Base-by-base conservation (phyloP, 1,284 basidiomycete species). In the Boletellus deceptivus region DNA sequence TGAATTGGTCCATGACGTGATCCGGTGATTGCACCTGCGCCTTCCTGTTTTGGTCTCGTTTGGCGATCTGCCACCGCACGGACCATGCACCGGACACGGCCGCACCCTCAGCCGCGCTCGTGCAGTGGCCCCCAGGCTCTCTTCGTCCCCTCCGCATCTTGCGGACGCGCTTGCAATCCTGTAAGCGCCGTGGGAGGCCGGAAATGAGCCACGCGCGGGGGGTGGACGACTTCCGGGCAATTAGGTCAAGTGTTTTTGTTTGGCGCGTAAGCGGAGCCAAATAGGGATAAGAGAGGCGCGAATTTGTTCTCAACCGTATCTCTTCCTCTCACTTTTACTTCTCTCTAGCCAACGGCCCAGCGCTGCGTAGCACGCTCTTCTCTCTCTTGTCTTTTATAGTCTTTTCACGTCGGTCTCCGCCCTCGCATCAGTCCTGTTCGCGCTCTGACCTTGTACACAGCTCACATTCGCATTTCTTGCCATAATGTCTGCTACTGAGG, bases 401-500 rank as follows among this genome's bases (percentile, higher is more conserved):
- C 65, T 68, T 67, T 73, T 64, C 66, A 67, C 65, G 76, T 80
- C 55, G 43, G 70, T 64, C 44, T 55, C 46, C 17, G 2, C 25
- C 50, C 41, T 58, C 37, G 60, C 56, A 59, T 36, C 46, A 44
- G 52, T 52, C 38, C 33, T 52, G 50, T 51, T 18, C 48, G 58
- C 39, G 58, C 53, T 49, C 50, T 58, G 4, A 55, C 44, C 16
- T 48, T 8, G 10, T 46, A 40, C 40, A 6, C 65, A 81, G 75
- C 78, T 77, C 75, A 74, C 73, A 58, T 74, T 75, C 68, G 63
- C 73, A 72, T 73, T 70, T 72, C 68, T 68, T 77, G 74, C 75
- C 73, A 80, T 89, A 87, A 91, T 91, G 87, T 91, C 89, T 77
- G 79, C 85, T 68, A 67, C 81, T 64, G 84, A 83, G 70, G 71